Evolutionary conservation across 164 flowering plant genomes (phyloP), one percentile per base, ranked within the genome.

Genomic region (Vitis rupestris): DNA sequence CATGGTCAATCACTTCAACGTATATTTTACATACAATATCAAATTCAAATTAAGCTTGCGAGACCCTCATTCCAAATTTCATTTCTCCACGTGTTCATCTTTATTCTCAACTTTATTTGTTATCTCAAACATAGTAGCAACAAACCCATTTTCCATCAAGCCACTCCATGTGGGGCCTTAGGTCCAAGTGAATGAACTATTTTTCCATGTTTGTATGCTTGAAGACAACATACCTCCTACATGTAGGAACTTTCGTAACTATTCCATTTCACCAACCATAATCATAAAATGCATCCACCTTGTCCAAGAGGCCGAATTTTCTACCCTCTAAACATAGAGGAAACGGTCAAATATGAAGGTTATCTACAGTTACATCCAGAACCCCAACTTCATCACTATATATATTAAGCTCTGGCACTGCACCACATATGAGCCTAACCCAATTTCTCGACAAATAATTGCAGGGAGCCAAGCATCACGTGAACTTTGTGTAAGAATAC

Each of bases 111-210:
- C 23, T 19, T 19, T 19, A 19, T 19, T 19, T 19, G 23, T 19
- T 19, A 19, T 19, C 23, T 19, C 23, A 19, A 19, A 19, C 1
- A 19, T 19, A 19, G 56, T 75, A 64, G 63, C 66, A 51, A 61
- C 53, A 50, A 79, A 19, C 44, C 87, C 89, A 83, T 53, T 77
- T 80, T 2, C 87, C 89, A 74, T 75, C 74, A 47, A 55, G 66
- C 89, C 85, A 82, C 30, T 83, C 82, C 70, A 80, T 44, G 63
- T 70, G 79, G 50, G 81, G 84, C 69, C 89, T 83, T 48, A 83
- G 1, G 10, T 77, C 68, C 7, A 76, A 52, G 14, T 52, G 73
- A 62, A 14, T n/a, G 8, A 82, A 47, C 59, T 77, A 79, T 58
- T 50, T 78, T 23, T 69, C 79, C 70, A 56, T 75, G 3, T 63